These are phyloP conservation scores for Eucalyptus urophylla DNA, from an alignment of 345 rosid species.

Conservation along the genomic window DNA sequence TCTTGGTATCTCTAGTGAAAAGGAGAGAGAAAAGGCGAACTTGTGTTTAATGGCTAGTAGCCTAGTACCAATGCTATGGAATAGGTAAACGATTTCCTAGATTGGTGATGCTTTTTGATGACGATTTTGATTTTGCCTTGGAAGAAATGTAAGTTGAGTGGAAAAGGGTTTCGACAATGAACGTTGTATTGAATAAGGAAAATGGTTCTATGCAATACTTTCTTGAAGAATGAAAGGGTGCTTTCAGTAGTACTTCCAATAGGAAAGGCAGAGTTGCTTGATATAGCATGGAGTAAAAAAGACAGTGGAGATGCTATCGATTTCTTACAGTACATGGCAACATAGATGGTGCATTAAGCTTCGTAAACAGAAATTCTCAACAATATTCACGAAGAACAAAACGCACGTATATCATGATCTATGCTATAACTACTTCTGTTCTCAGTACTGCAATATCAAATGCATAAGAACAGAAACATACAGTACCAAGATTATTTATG, in stretches of 20 bases:
- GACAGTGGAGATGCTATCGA: background rate
- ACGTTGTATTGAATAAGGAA: background rate
- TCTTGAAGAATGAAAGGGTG: background rate
- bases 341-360: background rate
- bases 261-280: background rate
- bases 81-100: background rate
- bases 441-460: background rate
- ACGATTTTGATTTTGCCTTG: background rate
- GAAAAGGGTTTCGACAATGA: background rate
- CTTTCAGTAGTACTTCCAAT: fast-evolving
- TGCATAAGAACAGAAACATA: background rate
- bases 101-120: background rate
- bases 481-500: background rate
- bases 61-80: background rate
- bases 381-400: background rate
- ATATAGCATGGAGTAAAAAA: background rate
- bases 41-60: background rate
- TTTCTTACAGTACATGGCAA: background rate
- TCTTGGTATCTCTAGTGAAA: background rate
- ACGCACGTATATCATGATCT: background rate
- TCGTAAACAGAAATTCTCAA: background rate
- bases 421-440: background rate
- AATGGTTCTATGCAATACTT: background rate
- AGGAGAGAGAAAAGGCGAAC: background rate
- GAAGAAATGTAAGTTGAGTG: background rate